Evolutionary conservation across 2,329 filamentous ascomycete species (phyloP).

Genomic region (Fusarium mundagurra): DNA sequence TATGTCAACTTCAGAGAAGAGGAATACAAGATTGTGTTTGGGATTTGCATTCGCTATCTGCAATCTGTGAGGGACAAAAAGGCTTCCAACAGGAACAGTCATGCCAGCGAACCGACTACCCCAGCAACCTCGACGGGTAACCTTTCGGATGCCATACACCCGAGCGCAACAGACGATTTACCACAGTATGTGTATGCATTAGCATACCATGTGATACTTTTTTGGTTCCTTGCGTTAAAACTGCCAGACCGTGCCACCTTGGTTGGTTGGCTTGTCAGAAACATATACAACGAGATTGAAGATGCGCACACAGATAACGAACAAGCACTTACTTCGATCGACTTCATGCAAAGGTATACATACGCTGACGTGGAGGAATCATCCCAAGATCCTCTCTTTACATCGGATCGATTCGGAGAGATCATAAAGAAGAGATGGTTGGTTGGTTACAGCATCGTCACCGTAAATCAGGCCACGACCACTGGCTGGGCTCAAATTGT

Average conservation of each 20-base stretch:
- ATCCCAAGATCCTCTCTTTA: conserved; percentile 72
- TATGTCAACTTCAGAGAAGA: conserved; percentile 91
- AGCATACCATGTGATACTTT: conserved; percentile 94
- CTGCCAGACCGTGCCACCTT: conserved; percentile 84
- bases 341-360: conserved; percentile 91
- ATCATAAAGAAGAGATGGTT: conserved; percentile 76
- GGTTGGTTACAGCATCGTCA: conserved; percentile 77
- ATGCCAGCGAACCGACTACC: conserved; percentile 54
- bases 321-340: conserved; percentile 91
- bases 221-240: conserved; percentile 94
- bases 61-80: conserved; percentile 83
- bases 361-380: conserved; percentile 88
- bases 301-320: conserved; percentile 83
- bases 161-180: conserved; percentile 71
- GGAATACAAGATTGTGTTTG: conserved; percentile 93
- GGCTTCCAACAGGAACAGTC: conserved; percentile 57
- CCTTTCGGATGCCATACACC: conserved; percentile 35
- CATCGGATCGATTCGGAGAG: conserved; percentile 70
- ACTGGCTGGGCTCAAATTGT: conserved; percentile 77
- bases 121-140: conserved; percentile 33
- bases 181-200: conserved; percentile 94
- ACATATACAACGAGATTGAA: conserved; percentile 80
- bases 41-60: conserved; percentile 92
- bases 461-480: conserved; percentile 74
- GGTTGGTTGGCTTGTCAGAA: conserved; percentile 90